Conservation (phyloP, 176 grass and related monocot genomes). For the Saccharum spontaneum region DNA sequence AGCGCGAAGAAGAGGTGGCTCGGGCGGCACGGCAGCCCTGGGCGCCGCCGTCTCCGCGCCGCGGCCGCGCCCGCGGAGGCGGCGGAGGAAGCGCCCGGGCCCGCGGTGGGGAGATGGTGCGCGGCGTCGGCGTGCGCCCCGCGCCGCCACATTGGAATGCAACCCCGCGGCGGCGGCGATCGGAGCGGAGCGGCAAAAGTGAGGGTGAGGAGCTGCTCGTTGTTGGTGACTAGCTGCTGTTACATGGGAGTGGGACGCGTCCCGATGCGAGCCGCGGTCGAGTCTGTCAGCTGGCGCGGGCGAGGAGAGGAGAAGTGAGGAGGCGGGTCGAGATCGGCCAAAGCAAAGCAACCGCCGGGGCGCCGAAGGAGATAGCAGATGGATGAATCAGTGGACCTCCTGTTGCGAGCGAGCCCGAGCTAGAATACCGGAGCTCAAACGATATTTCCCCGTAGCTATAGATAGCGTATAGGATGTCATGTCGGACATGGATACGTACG, state of each 20-base stretch:
- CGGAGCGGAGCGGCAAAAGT: neutral
- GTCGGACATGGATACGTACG: neutral
- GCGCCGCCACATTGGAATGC: constrained; percentile 58
- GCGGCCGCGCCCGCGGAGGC: neutral
- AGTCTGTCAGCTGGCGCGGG: neutral
- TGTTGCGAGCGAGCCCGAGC: neutral
- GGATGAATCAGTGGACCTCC: too few relatives aligned
- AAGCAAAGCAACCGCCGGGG: constrained; percentile 15
- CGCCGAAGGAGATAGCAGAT: neutral
- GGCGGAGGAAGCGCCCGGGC: neutral
- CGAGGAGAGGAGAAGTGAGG: constrained; percentile 5
- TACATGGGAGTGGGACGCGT: constrained; percentile 15
- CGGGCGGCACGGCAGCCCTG: constrained; percentile 44
- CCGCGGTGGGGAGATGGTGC: constrained; percentile 40
- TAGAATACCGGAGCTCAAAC: neutral
- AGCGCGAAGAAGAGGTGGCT: constrained; percentile 61
- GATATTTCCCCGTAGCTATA: neutral
- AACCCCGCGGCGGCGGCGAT: constrained; percentile 13
- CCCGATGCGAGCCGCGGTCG: constrained; percentile 18
- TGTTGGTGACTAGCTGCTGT: neutral
- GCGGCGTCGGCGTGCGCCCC: constrained; percentile 52
- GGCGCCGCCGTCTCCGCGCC: constrained; percentile 46
- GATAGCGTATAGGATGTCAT: neutral
- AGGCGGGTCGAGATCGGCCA: neutral
- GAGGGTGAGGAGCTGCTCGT: constrained; percentile 24